Evolutionary conservation across 371 early-diverging fungal species (phyloP).

Genomic region (Quaeritorhiza haematococci): DNA sequence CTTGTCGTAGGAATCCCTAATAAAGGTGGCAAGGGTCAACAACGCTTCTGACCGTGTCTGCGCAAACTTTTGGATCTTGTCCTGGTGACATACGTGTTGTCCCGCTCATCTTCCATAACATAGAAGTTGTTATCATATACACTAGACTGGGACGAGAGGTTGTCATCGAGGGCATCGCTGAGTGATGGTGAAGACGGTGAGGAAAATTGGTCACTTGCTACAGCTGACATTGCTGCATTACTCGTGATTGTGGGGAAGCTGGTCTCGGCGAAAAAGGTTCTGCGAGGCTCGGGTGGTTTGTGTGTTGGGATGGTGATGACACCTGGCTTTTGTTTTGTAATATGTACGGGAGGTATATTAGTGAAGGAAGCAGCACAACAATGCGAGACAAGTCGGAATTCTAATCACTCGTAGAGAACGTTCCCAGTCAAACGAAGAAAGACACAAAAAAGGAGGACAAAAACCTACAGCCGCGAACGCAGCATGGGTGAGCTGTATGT

Average conservation of each 20-base stretch:
- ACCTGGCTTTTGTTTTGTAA: no score
- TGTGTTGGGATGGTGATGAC: background rate
- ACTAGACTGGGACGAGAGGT: background rate
- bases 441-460: background rate
- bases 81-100: slow-evolving; percentile 24
- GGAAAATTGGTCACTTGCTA: background rate
- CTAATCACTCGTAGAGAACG: background rate
- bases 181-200: background rate
- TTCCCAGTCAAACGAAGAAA: background rate
- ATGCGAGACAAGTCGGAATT: background rate
- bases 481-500: slow-evolving; percentile 16
- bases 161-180: background rate
- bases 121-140: background rate
- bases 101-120: slow-evolving; percentile 9
- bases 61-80: background rate
- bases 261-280: no score
- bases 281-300: background rate
- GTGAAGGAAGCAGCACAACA: no score
- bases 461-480: slow-evolving; percentile 7
- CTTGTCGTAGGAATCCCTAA: slow-evolving; percentile 31
- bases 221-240: no score
- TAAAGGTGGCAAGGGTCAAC: no score
- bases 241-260: no score
- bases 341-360: no score
- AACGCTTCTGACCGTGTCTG: background rate